Conservation (phyloP, 2,329 filamentous ascomycete species). For the Apiospora marii region DNA sequence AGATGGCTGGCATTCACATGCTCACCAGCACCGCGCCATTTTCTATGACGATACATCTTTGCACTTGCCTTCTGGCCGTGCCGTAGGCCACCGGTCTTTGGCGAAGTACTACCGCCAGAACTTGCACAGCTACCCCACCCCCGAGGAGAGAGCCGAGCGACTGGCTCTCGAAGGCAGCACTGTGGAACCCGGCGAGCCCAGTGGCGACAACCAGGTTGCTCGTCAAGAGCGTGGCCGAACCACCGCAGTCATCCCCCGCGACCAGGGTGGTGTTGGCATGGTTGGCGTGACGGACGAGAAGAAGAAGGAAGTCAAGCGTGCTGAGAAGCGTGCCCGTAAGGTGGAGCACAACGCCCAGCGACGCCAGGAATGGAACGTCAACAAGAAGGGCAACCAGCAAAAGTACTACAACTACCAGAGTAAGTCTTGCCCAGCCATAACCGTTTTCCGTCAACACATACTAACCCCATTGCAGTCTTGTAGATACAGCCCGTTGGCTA, state of each 20-base stretch:
- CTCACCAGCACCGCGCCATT: constrained; percentile 79
- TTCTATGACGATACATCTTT: constrained; percentile 95
- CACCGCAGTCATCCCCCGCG: constrained; percentile 69
- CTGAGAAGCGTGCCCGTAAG: constrained; percentile 74
- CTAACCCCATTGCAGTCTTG: constrained; percentile 19
- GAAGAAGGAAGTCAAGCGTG: constrained; percentile 71
- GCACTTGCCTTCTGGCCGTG: constrained; percentile 87
- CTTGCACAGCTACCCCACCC: constrained; percentile 81
- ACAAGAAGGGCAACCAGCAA: constrained; percentile 79
- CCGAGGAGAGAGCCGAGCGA: constrained; percentile 76
- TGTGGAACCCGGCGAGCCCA: constrained; percentile 20
- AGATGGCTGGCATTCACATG: constrained; percentile 84
- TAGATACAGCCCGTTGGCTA: constrained; percentile 11
- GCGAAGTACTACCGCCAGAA: constrained; percentile 94
- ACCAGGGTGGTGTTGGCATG: constrained; percentile 80
- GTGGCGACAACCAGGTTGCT: constrained; percentile 40
- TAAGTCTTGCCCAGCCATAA: neutral
- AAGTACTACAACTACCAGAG: constrained; percentile 63
- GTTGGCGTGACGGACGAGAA: constrained; percentile 77
- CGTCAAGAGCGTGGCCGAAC: constrained; percentile 51
- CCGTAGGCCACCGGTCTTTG: constrained; percentile 88
- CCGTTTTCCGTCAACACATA: neutral
- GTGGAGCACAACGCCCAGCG: constrained; percentile 68
- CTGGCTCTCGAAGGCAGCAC: constrained; percentile 63
- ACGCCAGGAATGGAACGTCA: constrained; percentile 73